Evolutionary conservation across 78 protist species (phyloP), one percentile per base, ranked within the genome.

Genomic region (Parvularia atlantis): DNA sequence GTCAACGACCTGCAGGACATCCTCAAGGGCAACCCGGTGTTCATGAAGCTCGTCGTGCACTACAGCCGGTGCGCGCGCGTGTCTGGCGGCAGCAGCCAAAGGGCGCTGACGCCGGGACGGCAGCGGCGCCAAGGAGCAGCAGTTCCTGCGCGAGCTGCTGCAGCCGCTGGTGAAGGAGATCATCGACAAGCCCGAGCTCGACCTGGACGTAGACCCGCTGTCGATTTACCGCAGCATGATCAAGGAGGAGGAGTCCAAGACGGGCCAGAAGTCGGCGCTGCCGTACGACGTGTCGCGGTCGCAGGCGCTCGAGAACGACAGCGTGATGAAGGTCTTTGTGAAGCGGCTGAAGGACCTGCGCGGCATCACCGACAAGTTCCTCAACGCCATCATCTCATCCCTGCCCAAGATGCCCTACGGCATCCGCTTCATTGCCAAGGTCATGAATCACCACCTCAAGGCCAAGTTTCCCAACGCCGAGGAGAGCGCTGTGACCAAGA

Each of bases 391-490:
- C 39, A 14, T 66, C 20, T 59, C 1, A 10, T 1, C 50, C 30
- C 61, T 66, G 41, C 24, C 17, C 28, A n/a, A 17, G 24, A n/a
- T 66, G 71, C 71, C 71, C 11, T 66, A 33, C 13, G 71, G 62
- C 31, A 31, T 66, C 30, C 71, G 71, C 46, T 50, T 33, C 44
- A 36, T 66, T 10, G 50, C 54, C 22, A 4, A 1, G 16, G 44
- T 11, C 20, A 6, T 66, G 62, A 39, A 36, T 26, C 13, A 36
- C 41, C 54, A 10, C 44, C 0, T 66, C 26, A 14, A 1, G 28
- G 40, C 19, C 24, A 52, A 37, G 46, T 54, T 68, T 52, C 48
- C 64, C 19, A 19, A 52, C 3, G 53, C 53, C 28, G 2, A 17
- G 9, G 40, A 24, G 35, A 39, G 24, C 16, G 73, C 53, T 44